Evolutionary conservation across 306 rosid species (phyloP).

Genomic region (Begonia fuchsioides): DNA sequence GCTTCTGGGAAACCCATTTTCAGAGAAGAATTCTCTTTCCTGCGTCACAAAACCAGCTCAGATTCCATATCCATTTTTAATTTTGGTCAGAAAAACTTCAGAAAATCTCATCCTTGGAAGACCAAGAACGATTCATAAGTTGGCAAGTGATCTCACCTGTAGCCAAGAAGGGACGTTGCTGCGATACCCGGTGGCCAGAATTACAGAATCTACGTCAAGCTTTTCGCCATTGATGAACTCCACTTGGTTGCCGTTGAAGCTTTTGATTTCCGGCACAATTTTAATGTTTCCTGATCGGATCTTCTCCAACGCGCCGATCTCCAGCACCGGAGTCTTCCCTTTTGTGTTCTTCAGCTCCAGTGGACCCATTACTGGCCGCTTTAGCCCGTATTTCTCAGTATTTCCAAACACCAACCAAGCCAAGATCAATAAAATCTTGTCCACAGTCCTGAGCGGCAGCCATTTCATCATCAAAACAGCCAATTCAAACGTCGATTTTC

Average conservation of each 20-base stretch:
- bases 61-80: neutral
- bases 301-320: constrained; percentile 63
- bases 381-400: constrained; percentile 50
- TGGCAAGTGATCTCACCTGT: constrained; percentile 41
- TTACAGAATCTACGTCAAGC: constrained; percentile 44
- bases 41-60: constrained; percentile 19
- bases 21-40: constrained; percentile 76
- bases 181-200: constrained; percentile 82
- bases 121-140: neutral
- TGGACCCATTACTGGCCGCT: constrained; percentile 67
- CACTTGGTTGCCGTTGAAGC: constrained; percentile 23
- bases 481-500: constrained; percentile 74
- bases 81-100: neutral
- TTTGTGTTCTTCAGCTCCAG: constrained; percentile 46
- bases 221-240: constrained; percentile 52
- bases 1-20: constrained; percentile 72
- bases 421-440: constrained; percentile 42
- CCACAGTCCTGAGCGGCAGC: constrained; percentile 80
- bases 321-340: constrained; percentile 92
- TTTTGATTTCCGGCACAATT: constrained; percentile 67
- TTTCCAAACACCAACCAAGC: constrained; percentile 69
- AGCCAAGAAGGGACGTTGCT: constrained; percentile 97
- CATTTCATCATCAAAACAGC: constrained; percentile 63
- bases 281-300: constrained; percentile 70
- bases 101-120: too few species aligned